Base-by-base conservation (phyloP, 2,329 filamentous ascomycete genomes). In the Monosporascus cannonballus region DNA sequence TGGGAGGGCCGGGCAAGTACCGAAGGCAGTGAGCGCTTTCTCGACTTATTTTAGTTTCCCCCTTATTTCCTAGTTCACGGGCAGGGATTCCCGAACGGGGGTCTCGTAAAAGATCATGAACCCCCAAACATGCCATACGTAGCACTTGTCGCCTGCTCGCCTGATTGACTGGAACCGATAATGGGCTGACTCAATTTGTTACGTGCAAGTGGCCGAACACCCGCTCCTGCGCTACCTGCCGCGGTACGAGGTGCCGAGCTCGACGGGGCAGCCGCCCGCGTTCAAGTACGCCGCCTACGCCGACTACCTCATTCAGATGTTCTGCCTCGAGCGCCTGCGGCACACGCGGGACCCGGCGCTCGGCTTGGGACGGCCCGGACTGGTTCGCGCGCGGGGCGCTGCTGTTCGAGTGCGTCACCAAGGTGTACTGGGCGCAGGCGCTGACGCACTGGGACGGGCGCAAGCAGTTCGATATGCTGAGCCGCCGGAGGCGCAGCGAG, bases 1-100 rank as follows among this genome's bases (percentile, higher is more conserved):
- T 62, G 60, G 60, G 53, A 51, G n/a, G 56, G 52, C 3, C 44
- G 49, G 30, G 30, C 9, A 34, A 34, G 9, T 34, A 34, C 30
- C 24, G 24, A 24, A 6, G 24, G 24, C 24, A 24, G 24, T 24
- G 6, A 24, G 24, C 24, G 4, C 3, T 4, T 4, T 24, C 24
- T 24, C 4, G 3, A 24, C 24, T 24, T 24, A 3, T 5, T 24
- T 24, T 3, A 22, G 3, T 24, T 24, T 6, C 24, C 24, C 24
- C 24, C 24, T 24, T 24, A 5, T 24, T 24, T 24, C 6, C 24
- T 24, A 24, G 24, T 24, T 4, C 24, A 5, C 24, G 24, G 6
- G 6, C 24, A 24, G 24, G 24, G 1, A 4, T 24, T 24, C 24
- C 24, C 24, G 24, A 24, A 5, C 4, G 24, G 4, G 4, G 4